These are phyloP conservation scores for Ophioceras dolichostomum DNA, from an alignment of 2,329 filamentous ascomycete species.

Conservation along the genomic window DNA sequence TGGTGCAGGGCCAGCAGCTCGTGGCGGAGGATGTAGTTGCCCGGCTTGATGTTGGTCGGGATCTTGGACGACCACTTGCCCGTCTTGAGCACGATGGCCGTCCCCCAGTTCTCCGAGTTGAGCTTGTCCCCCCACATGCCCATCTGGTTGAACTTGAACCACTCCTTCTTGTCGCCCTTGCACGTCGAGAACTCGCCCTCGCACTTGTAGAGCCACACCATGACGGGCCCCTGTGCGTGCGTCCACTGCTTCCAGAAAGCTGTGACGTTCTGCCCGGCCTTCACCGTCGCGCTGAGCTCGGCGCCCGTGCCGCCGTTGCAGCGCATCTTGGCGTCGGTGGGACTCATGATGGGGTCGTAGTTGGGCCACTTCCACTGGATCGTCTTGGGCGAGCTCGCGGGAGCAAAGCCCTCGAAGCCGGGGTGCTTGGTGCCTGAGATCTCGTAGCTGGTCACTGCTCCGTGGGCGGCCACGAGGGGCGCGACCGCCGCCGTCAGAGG, in stretches of 20 bases:
- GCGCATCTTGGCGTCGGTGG: constrained; percentile 35
- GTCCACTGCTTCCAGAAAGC: constrained; percentile 45
- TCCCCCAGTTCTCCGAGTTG: constrained; percentile 28
- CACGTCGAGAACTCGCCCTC: constrained; percentile 32
- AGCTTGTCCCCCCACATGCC: constrained; percentile 18
- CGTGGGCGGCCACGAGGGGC: constrained; percentile 19
- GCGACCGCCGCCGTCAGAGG: constrained; percentile 3
- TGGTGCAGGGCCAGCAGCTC: constrained; percentile 45
- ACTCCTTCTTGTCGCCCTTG: constrained; percentile 36
- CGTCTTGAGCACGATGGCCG: constrained; percentile 28
- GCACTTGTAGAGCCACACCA: constrained; percentile 46
- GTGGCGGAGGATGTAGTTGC: constrained; percentile 44
- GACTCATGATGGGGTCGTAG: constrained; percentile 40
- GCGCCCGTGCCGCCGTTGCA: constrained; percentile 43
- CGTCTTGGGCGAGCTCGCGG: constrained; percentile 31
- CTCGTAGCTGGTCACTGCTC: constrained; percentile 17
- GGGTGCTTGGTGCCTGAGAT: constrained; percentile 14
- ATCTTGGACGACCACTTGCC: constrained; percentile 36
- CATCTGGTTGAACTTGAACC: constrained; percentile 48
- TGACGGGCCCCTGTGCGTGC: constrained; percentile 43
- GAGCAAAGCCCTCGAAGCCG: constrained; percentile 34
- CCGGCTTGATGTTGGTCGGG: constrained; percentile 32
- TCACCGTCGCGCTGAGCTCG: constrained; percentile 27
- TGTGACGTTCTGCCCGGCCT: constrained; percentile 33
- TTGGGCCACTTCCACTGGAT: constrained; percentile 46